These are phyloP conservation scores for Penicillium italicum DNA, from an alignment of 2,329 filamentous ascomycete species.

Conservation along the genomic window DNA sequence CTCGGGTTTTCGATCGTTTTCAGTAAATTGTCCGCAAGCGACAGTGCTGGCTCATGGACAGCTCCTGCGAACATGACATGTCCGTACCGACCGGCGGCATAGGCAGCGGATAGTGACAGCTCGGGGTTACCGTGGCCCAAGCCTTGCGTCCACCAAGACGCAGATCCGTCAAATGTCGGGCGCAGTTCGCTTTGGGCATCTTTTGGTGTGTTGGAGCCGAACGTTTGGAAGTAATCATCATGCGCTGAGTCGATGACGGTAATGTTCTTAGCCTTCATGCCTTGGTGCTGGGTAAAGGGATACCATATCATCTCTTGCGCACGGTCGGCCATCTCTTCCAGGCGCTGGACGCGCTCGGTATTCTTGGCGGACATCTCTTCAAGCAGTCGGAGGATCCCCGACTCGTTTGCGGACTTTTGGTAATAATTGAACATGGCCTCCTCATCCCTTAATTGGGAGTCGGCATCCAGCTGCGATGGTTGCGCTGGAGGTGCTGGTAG, in stretches of 20 bases:
- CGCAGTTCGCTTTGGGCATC: slow-evolving; percentile 45
- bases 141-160: slow-evolving; percentile 90
- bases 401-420: slow-evolving; percentile 40
- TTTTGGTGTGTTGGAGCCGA: slow-evolving; percentile 28
- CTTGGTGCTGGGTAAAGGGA: slow-evolving; percentile 77
- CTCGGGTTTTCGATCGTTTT: slow-evolving; percentile 59
- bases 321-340: slow-evolving; percentile 59
- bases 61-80: slow-evolving; percentile 84
- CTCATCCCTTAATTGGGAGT: slow-evolving; percentile 48
- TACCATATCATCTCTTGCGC: slow-evolving; percentile 74
- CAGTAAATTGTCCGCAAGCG: slow-evolving; percentile 64
- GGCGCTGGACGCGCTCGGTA: slow-evolving; percentile 51
- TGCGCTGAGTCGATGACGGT: slow-evolving; percentile 75
- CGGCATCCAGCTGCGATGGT: slow-evolving; percentile 23
- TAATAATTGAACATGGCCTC: slow-evolving; percentile 65
- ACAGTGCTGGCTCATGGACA: slow-evolving; percentile 72
- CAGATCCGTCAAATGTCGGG: slow-evolving; percentile 76
- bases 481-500: slow-evolving; percentile 58
- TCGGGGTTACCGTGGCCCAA: slow-evolving; percentile 73
- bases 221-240: slow-evolving; percentile 72
- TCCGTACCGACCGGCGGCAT: slow-evolving; percentile 78
- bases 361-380: slow-evolving; percentile 54
- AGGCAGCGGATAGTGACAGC: slow-evolving; percentile 69
- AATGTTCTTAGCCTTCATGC: slow-evolving; percentile 60
- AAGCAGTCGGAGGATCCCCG: slow-evolving; percentile 47